Base-by-base conservation (phyloP, 2,329 filamentous ascomycete genomes). In the Calcarisporium arbuscula region DNA sequence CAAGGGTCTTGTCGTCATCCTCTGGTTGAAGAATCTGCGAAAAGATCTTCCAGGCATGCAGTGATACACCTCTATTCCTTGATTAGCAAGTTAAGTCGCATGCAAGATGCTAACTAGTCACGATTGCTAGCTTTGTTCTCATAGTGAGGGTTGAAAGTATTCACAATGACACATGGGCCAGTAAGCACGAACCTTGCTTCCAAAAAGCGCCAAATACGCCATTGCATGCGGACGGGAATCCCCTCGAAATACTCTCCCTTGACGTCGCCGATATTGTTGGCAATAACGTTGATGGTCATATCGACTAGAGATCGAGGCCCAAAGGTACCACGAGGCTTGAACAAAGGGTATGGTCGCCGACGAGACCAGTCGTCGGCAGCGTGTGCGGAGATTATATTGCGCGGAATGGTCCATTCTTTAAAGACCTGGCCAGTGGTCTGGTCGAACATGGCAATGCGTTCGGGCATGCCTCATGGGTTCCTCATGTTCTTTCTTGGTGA, bases 41-140 rank as follows among this genome's bases (percentile, higher is more conserved):
- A 21, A 65, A 56, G 5, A 61, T 43, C 38, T 56, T 64, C 62
- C 62, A 65, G 2, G 57, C 60, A 31, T 65, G 60, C 15, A 65
- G 49, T 34, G 54, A 59, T 10, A 54, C 49, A 4, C 60, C 59
- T 41, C 58, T 61, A 28, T 28, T 9, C 26, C 9, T 18, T 30
- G 16, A 28, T 38, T 30, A 38, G 36, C 15, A 30, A 17, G 11
- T 14, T 23, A 6, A 10, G 14, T 12, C 20, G 9, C 18, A 27
- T 11, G 14, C 10, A 8, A 30, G 16, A 30, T 19, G 28, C 26
- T 28, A 31, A 19, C 14, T 2, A 23, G 8, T 9, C 5, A 29
- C 21, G 18, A 40, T 38, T 32, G 36, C 18, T 19, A 19, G 15
- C 16, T 6, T 7, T 14, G 26, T 20, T 23, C 16, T 12, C 26